These are phyloP conservation scores for Epichloe festucae DNA, from an alignment of 2,329 filamentous ascomycete genomes.

Conservation along the genomic window DNA sequence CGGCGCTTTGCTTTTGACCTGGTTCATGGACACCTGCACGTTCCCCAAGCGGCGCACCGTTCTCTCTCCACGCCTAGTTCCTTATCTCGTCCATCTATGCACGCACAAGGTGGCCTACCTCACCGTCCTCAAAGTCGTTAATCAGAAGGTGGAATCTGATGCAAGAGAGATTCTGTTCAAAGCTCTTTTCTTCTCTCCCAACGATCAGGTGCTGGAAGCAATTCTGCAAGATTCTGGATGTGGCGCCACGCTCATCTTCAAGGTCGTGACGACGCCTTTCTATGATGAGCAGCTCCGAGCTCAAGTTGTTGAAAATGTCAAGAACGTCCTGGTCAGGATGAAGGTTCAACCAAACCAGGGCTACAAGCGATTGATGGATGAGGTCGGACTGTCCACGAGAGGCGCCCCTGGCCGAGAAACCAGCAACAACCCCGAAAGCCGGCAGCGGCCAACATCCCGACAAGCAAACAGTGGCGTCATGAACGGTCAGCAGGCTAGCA, in stretches of 20 bases:
- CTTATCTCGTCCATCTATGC: slow-evolving; percentile 87
- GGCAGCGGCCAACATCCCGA: slow-evolving; percentile 43
- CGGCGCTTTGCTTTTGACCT: slow-evolving; percentile 83
- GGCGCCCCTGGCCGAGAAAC: slow-evolving; percentile 32
- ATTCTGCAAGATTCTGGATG: slow-evolving; percentile 87
- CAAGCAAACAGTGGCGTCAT: slow-evolving; percentile 29
- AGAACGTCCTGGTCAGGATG: slow-evolving; percentile 74
- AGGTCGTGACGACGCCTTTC: slow-evolving; percentile 93
- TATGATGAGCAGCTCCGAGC: slow-evolving; percentile 82
- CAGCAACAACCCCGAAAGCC: slow-evolving; percentile 32
- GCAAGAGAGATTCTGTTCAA: slow-evolving; percentile 81
- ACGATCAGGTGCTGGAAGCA: slow-evolving; percentile 75
- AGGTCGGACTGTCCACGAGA: slow-evolving; percentile 75
- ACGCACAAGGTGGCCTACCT: slow-evolving; percentile 98
- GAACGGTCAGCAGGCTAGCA: slow-evolving; percentile 26
- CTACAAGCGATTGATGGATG: slow-evolving; percentile 98
- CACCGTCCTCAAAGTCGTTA: slow-evolving; percentile 95
- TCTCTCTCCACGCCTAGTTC: slow-evolving; percentile 79
- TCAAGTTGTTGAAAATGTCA: slow-evolving; percentile 85
- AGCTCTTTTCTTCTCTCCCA: slow-evolving; percentile 81
- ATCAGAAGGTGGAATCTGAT: slow-evolving; percentile 88
- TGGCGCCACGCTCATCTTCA: slow-evolving; percentile 93
- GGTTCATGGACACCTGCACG: slow-evolving; percentile 96
- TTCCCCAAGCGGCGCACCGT: slow-evolving; percentile 87
- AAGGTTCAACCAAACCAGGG: slow-evolving; percentile 91